Evolutionary conservation across 176 grass and related monocot species (phyloP), one percentile per base, ranked within the genome.

Genomic region (Carex parvula): DNA sequence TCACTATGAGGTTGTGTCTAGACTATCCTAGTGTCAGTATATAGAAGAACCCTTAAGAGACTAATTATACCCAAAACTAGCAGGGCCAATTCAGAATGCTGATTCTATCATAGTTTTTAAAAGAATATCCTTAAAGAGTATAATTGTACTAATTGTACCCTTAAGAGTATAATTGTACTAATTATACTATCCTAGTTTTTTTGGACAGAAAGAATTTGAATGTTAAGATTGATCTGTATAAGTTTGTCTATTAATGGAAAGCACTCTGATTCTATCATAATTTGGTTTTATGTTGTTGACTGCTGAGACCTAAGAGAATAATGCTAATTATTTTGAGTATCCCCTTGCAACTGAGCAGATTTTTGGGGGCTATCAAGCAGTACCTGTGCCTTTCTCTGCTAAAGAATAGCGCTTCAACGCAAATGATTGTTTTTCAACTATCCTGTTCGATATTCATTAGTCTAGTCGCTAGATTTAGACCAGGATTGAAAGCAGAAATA

Each of bases 391-490:
- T 99, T 15, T 99, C 96, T 14, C 91, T 99, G 70, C 80, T 99
- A 86, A 99, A 99, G 93, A 99, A 99, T 67, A 95, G 91, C 79
- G 96, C 93, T 86, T 99, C 96, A 79, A 87, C 93, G 24, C 93
- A 99, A 78, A 91, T 99, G 92, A 94, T 99, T 90, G 89, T 99
- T 88, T 99, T 99, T 88, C 96, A 95, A 87, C 82, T 99, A 65
- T 99, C 96, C 60, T 99, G 96, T 90, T 99, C 96, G 2, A 99
- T 99, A 89, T 99, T 99, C 89, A 99, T 99, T 67, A 99, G 96
- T 48, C 84, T 99, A 75, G 93, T 99, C 50, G 89, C 96, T 84
- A 95, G 96, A 92, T 99, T 99, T 84, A 95, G 96, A 88, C 88
- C 93, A 15, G 96, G 96, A 85, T 90, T 99, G 62, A 99, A 99